These are phyloP conservation scores for Arxiozyma telluris DNA, from an alignment of 1,139 yeast genomes.

Conservation along the genomic window DNA sequence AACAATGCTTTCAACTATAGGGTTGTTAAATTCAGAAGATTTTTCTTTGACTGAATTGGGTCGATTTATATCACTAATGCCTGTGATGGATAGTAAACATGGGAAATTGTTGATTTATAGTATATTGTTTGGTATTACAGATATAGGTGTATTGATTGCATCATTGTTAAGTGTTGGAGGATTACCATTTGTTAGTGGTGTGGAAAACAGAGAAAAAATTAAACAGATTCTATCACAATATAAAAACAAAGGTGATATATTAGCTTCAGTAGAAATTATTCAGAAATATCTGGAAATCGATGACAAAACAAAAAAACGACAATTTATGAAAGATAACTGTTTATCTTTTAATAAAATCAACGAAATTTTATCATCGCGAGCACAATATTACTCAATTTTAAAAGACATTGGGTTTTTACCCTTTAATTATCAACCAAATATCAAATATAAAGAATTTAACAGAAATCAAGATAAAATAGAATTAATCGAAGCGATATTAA, in stretches of 20 bases:
- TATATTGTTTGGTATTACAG: constrained; percentile 77
- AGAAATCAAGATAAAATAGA: constrained; percentile 43
- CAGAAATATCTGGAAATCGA: constrained; percentile 40
- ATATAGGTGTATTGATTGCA: constrained; percentile 63
- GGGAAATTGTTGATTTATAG: constrained; percentile 77
- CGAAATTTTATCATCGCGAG: constrained; percentile 62
- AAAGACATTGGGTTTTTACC: constrained; percentile 74
- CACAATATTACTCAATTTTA: constrained; percentile 58
- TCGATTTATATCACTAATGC: constrained; percentile 67
- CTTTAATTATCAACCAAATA: constrained; percentile 33
- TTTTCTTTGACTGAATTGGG: constrained; percentile 64
- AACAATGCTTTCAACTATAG: constrained; percentile 54
- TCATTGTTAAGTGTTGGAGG: constrained; percentile 65
- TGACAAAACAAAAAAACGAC: constrained; percentile 31
- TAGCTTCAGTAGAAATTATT: constrained; percentile 52
- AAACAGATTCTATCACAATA: constrained; percentile 41
- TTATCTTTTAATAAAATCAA: constrained; percentile 57
- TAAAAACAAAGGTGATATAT: constrained; percentile 56
- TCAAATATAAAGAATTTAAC: constrained; percentile 31
- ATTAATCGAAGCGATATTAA: constrained; percentile 56
- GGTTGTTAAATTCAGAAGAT: constrained; percentile 52
- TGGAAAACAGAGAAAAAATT: constrained; percentile 57
- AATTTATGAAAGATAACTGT: constrained; percentile 52
- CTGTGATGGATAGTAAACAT: constrained; percentile 70
- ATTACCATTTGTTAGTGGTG: constrained; percentile 52